Evolutionary conservation across 768 basidiomycete genomes (phyloP).

Genomic region (Tephrocybe sp.): DNA sequence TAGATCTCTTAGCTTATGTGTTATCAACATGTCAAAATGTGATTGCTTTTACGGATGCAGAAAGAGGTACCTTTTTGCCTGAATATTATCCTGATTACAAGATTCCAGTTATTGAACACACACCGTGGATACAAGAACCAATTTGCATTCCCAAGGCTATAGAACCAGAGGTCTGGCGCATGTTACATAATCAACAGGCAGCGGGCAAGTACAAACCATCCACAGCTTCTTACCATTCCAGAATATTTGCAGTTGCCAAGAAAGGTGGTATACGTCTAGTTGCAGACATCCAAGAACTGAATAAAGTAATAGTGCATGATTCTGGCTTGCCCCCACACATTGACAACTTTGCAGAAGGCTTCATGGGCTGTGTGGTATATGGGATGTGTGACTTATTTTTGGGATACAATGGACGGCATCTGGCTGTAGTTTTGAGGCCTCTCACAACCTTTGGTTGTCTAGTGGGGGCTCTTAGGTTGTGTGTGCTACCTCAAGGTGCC

Average conservation of each 20-base stretch:
- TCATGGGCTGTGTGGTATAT: slow-evolving; percentile 4
- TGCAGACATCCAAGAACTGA: not conserved
- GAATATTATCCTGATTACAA: slow-evolving; percentile 33
- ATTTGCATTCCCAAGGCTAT: slow-evolving; percentile 27
- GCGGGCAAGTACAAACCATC: slow-evolving; percentile 23
- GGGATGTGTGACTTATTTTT: slow-evolving; percentile 9
- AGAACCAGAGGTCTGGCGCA: slow-evolving; percentile 17
- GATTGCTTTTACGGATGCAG: slow-evolving; percentile 19
- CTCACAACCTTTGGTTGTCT: slow-evolving; percentile 34
- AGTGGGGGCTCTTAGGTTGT: slow-evolving; percentile 20
- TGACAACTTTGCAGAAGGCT: slow-evolving; percentile 13
- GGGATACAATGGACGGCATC: slow-evolving; percentile 12
- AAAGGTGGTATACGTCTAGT: not conserved
- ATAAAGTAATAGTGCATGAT: slow-evolving; percentile 1
- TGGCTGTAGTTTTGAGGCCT: slow-evolving; percentile 26
- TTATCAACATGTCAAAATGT: slow-evolving; percentile 14
- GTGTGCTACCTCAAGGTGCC: slow-evolving; percentile 30
- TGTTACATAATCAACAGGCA: slow-evolving; percentile 18
- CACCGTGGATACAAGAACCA: slow-evolving; percentile 28
- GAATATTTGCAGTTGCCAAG: not conserved
- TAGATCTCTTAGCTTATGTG: slow-evolving; percentile 20
- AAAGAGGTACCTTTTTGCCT: slow-evolving; percentile 28
- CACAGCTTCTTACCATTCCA: not conserved
- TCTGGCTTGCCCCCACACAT: not conserved
- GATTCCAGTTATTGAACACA: slow-evolving; percentile 31